Percentiles rank a stretch among this genome's conserved stretches.
phyloP scores from a whole-genome alignment of 2,329 filamentous ascomycete species.

The Calonectria montana region DNA sequence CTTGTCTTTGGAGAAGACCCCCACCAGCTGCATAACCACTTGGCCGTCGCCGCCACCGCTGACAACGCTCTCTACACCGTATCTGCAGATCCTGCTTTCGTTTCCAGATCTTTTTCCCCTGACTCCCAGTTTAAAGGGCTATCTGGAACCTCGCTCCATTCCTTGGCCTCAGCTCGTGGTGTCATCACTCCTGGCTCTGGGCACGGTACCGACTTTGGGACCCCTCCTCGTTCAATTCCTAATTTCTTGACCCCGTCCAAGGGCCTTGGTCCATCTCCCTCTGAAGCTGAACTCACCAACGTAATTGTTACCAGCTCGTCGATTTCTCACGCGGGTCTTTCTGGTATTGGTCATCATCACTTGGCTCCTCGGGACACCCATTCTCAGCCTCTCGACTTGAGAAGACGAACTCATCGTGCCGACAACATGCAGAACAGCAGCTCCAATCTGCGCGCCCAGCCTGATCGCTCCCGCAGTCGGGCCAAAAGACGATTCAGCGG shows the following conservation, averaged over 20 bases:
- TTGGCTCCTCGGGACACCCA: conserved; percentile 58
- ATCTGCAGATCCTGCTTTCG: conserved; percentile 62
- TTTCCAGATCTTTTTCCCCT: conserved; percentile 60
- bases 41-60: conserved; percentile 45
- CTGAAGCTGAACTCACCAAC: conserved; percentile 63
- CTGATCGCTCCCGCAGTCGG: conserved; percentile 73
- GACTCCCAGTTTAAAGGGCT: conserved; percentile 71
- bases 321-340: conserved; percentile 53
- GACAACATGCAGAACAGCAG: conserved; percentile 48
- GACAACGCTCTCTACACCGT: conserved; percentile 44
- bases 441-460: conserved; percentile 56
- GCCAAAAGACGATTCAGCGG: conserved; percentile 82
- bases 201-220: conserved; percentile 63
- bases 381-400: conserved; percentile 56
- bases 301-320: conserved; percentile 67
- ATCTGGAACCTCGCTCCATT: conserved; percentile 80
- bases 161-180: conserved; percentile 70
- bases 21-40: conserved; percentile 59
- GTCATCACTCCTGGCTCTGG: conserved; percentile 60
- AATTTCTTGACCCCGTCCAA: conserved; percentile 61
- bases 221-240: conserved; percentile 55
- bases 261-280: conserved; percentile 54
- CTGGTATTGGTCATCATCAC: conserved; percentile 57
- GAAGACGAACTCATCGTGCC: conserved; percentile 55
- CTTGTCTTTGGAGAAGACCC: conserved; percentile 60